Evolutionary conservation across 179 eudicot genomes (phyloP).

Genomic region (Patellifolia procumbens): DNA sequence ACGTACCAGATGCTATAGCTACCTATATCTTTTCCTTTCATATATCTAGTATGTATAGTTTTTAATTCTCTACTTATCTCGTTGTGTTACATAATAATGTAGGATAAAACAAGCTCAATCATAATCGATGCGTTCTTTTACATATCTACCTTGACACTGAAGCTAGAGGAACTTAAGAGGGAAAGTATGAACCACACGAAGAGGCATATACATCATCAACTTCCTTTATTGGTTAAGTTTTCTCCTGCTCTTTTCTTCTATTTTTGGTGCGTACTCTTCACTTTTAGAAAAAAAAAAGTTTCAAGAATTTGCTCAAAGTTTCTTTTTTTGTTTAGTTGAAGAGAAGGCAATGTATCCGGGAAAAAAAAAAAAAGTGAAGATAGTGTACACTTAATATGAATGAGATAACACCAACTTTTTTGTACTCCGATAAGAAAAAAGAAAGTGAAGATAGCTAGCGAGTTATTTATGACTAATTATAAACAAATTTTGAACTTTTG

Average conservation of each 20-base stretch:
- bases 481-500: neutral
- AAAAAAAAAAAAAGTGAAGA: too few relatives aligned
- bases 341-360: too few relatives aligned
- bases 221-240: slow-evolving; percentile 28
- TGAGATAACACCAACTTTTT: too few relatives aligned
- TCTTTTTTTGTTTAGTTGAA: too few relatives aligned
- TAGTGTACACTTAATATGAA: too few relatives aligned
- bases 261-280: too few relatives aligned
- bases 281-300: too few relatives aligned
- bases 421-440: too few relatives aligned
- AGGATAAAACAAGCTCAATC: slow-evolving; percentile 49
- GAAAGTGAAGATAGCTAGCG: neutral
- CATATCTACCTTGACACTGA: slow-evolving; percentile 45
- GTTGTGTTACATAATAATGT: neutral
- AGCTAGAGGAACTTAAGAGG: slow-evolving; percentile 47
- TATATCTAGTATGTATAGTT: neutral
- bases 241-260: slow-evolving; percentile 5
- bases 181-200: slow-evolving; percentile 34
- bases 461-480: neutral
- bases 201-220: slow-evolving; percentile 17
- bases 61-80: neutral
- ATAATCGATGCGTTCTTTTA: slow-evolving; percentile 54
- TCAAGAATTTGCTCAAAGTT: too few relatives aligned
- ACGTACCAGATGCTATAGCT: too few relatives aligned
- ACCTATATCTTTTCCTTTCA: neutral